Evolutionary conservation across 345 rosid genomes (phyloP).

Genomic region (Boechera retrofracta): DNA sequence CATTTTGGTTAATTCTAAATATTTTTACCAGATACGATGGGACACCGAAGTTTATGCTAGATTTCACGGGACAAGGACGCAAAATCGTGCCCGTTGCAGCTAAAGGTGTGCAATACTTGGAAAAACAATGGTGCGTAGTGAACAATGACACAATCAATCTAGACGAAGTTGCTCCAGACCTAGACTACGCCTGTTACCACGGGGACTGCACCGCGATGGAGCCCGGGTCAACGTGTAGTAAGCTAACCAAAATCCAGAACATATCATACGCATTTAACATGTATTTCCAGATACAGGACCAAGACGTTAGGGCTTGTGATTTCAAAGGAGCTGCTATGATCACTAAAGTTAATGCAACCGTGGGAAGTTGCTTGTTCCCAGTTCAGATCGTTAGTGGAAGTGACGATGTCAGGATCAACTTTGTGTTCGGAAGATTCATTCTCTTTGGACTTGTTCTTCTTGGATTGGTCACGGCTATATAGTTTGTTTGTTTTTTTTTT

Average conservation of each 20-base stretch:
- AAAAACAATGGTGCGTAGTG: constrained; percentile 65
- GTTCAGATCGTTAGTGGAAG: constrained; percentile 58
- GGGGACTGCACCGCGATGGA: constrained; percentile 64
- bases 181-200: constrained; percentile 58
- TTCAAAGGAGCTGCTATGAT: constrained; percentile 65
- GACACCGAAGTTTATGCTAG: constrained; percentile 68
- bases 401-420: constrained; percentile 36
- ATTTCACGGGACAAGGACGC: constrained; percentile 63
- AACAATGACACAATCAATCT: constrained; percentile 36
- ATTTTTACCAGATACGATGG: constrained; percentile 57
- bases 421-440: constrained; percentile 29
- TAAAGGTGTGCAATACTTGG: constrained; percentile 65
- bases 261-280: constrained; percentile 79
- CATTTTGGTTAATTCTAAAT: too few relatives aligned
- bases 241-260: constrained; percentile 40
- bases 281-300: constrained; percentile 66
- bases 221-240: constrained; percentile 53
- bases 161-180: constrained; percentile 23
- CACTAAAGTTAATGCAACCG: constrained; percentile 52
- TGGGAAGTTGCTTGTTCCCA: constrained; percentile 59
- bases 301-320: constrained; percentile 63
- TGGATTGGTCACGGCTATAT: constrained; percentile 29
- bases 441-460: constrained; percentile 38
- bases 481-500: not conserved
- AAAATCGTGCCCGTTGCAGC: constrained; percentile 61